Base-by-base conservation (phyloP, 2,329 filamentous ascomycete species). In the Seiridium unicorne region DNA sequence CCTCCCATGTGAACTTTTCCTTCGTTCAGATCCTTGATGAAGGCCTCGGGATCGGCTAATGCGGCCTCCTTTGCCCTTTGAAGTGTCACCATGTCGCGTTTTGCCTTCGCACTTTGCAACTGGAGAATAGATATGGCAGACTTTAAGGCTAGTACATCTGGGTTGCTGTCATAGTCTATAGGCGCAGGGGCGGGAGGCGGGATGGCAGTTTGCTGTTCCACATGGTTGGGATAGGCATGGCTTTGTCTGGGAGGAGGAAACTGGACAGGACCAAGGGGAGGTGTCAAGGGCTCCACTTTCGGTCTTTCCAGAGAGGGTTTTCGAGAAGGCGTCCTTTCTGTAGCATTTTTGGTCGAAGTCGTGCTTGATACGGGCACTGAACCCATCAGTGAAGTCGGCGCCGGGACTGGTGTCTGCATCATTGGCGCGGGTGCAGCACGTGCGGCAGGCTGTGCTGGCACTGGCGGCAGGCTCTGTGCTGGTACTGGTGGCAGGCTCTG, bases 111-210 rank as follows among this genome's bases (percentile, higher is more conserved):
- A 64, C 88, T 88, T 78, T 98, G 94, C 65, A 96, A 82, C 76
- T 96, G 92, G 51, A 98, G 81, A 56, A 97, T 88, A 7, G 91
- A 89, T 62, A 97, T 92, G 51, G 93, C 91, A 34, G 90, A 91
- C 65, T 89, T 88, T 61, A 97, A 82, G 4, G 94, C 94, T 62
- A 97, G 89, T 32, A 90, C 92, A 78, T 98, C 94, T 6, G 92
- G 88, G 70, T 96, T 96, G 59, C 77, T 74, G 64, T 84, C 80
- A 62, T 88, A 86, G 66, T 83, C 79, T 61, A 89, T 79, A 49
- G 84, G 79, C 44, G 79, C 74, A 0, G 81, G 80, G 2, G 78
- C 76, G 3, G 83, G 82, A 1, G 82, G 79, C 9, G 61, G 40
- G 0, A 61, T 56, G 13, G 60, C 60, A 40, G 64, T 54, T 11